Conservation (phyloP, 2,329 filamentous ascomycete species). For the Trichoderma oligosporum region DNA sequence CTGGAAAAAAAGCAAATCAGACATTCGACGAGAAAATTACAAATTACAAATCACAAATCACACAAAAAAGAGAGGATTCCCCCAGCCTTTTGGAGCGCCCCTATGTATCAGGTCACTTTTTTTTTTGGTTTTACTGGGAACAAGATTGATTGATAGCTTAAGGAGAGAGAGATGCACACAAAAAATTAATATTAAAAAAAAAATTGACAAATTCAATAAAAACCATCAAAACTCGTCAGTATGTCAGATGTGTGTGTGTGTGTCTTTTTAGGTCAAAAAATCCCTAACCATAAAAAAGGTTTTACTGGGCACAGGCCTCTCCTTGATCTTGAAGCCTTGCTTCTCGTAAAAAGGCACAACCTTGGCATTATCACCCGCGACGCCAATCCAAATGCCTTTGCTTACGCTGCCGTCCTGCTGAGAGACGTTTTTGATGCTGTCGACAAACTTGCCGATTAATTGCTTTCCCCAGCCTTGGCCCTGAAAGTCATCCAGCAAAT, state of each 20-base stretch:
- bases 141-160: slow-evolving; percentile 5
- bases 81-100: background rate
- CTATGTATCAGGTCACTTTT: background rate
- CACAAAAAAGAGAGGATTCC: no score
- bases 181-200: background rate
- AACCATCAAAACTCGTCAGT: background rate
- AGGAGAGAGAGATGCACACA: background rate
- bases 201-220: background rate
- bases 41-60: no score
- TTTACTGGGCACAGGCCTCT: slow-evolving; percentile 34
- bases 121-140: background rate
- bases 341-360: slow-evolving; percentile 48
- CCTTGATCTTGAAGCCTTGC: slow-evolving; percentile 42
- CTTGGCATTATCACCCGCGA: slow-evolving; percentile 44
- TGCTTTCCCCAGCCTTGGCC: slow-evolving; percentile 43
- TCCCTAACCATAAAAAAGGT: slow-evolving; percentile 43
- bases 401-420: slow-evolving; percentile 12
- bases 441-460: slow-evolving; percentile 42
- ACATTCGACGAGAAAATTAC: no score
- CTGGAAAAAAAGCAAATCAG: no score
- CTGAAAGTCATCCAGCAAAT: slow-evolving; percentile 43
- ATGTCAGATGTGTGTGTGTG: background rate
- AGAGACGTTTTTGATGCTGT: slow-evolving; percentile 31
- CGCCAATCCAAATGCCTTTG: slow-evolving; percentile 42
- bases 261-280: slow-evolving; percentile 6